A percentile compares a stretch with the other conserved stretches of the same genome.
Evolutionary conservation across 805 yeast species (phyloP).

Genomic region (Yarrowia sp.): DNA sequence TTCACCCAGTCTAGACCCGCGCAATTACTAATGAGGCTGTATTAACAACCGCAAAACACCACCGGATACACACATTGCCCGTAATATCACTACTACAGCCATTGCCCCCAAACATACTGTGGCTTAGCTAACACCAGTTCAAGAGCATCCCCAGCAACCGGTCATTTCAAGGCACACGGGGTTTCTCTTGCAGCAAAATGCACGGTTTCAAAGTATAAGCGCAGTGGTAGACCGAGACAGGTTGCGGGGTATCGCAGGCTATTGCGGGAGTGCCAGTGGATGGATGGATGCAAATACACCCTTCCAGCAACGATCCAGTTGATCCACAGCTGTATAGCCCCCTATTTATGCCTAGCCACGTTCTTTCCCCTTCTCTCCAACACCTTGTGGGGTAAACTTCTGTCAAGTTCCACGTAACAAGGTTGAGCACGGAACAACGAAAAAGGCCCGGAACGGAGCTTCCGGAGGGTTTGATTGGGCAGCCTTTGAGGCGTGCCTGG

Average conservation of each 20-base stretch:
- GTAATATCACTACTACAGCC: not conserved
- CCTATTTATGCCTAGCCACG: too few species aligned
- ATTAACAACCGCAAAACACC: too few species aligned
- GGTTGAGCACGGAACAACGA: slow-evolving; percentile 24
- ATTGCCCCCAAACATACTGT: not conserved
- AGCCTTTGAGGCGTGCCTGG: slow-evolving; percentile 14
- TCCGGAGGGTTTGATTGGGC: slow-evolving; percentile 26
- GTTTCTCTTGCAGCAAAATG: slow-evolving; percentile 2
- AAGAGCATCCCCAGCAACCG: slow-evolving; percentile 3
- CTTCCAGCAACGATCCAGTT: too few species aligned
- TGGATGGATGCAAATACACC: too few species aligned
- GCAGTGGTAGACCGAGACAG: slow-evolving; percentile 3
- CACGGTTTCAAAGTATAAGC: slow-evolving; percentile 9
- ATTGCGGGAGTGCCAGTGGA: too few species aligned
- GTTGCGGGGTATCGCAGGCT: slow-evolving; percentile 21
- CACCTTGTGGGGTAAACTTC: slow-evolving; percentile 30
- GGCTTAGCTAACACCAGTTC: not conserved
- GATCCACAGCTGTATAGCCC: too few species aligned
- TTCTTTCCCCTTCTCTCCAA: not conserved
- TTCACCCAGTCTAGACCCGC: not conserved
- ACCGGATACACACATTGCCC: too few species aligned
- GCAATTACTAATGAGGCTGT: too few species aligned
- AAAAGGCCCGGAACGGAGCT: slow-evolving; percentile 21
- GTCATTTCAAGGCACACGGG: slow-evolving; percentile 11
- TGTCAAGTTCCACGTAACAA: slow-evolving; percentile 16